phyloP scores from a whole-genome alignment of 768 basidiomycete genomes.

The Grammothele lineata region DNA sequence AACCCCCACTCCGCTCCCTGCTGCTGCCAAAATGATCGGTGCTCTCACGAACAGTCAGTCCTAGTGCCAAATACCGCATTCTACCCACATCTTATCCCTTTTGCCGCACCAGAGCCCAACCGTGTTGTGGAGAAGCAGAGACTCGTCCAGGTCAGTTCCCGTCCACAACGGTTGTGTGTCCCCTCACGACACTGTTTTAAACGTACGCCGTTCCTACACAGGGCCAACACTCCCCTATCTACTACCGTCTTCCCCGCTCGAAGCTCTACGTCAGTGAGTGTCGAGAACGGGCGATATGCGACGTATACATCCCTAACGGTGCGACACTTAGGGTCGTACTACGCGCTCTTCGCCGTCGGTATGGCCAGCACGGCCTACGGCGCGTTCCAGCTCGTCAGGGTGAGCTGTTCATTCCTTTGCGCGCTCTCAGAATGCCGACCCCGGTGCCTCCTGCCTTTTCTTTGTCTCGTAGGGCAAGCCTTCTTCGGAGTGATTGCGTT shows the following conservation, averaged over 20 bases:
- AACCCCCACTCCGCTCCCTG: constrained; percentile 23
- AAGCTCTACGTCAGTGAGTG: constrained; percentile 59
- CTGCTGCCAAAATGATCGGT: constrained; percentile 48
- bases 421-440: background rate
- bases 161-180: background rate
- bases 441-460: too few relatives aligned
- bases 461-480: constrained; percentile 25
- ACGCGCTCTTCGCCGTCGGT: constrained; percentile 48
- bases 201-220: constrained; percentile 12
- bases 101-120: constrained; percentile 55
- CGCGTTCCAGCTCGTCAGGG: constrained; percentile 41
- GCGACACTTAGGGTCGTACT: constrained; percentile 44
- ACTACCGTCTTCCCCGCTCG: constrained; percentile 58
- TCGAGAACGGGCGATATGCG: too few relatives aligned
- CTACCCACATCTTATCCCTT: too few relatives aligned
- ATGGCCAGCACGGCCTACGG: constrained; percentile 51
- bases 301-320: too few relatives aligned
- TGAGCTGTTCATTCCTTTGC: constrained; percentile 12
- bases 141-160: constrained; percentile 51
- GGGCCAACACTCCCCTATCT: constrained; percentile 46
- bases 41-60: constrained; percentile 63
- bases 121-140: constrained; percentile 61
- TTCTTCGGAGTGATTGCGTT: constrained; percentile 10
- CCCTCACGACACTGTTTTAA: background rate
- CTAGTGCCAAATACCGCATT: too few relatives aligned